Evolutionary conservation across 2,329 filamentous ascomycete genomes (phyloP).

Genomic region (Diaporthe sp.): DNA sequence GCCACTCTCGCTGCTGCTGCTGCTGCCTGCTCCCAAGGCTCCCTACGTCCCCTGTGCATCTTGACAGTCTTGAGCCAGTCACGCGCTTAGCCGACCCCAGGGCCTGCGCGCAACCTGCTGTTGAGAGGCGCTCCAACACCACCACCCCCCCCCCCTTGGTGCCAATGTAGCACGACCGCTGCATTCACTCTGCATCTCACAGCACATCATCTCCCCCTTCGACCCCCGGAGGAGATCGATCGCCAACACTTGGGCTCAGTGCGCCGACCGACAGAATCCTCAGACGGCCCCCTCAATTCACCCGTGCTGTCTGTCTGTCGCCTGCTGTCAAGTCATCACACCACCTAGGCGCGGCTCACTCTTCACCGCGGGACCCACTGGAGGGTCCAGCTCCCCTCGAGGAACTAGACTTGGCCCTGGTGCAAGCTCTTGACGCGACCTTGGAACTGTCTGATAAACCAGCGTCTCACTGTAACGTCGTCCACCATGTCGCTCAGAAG

Average conservation of each 20-base stretch:
- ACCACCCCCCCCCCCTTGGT: neutral
- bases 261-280: constrained; percentile 26
- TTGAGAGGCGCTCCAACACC: neutral
- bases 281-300: constrained; percentile 9
- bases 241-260: constrained; percentile 23
- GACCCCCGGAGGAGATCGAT: constrained; percentile 20
- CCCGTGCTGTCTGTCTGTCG: constrained; percentile 11
- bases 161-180: constrained; percentile 39
- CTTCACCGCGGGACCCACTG: neutral
- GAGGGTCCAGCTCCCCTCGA: neutral
- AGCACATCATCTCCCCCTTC: constrained; percentile 30
- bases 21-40: constrained; percentile 2
- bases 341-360: constrained; percentile 7
- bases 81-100: constrained; percentile 23
- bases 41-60: neutral
- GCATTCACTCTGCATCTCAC: constrained; percentile 31
- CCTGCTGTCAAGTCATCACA: constrained; percentile 15
- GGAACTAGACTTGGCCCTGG: neutral
- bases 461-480: constrained; percentile 32
- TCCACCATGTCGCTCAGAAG: constrained; percentile 43
- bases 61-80: constrained; percentile 31
- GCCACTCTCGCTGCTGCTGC: neutral
- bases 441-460: constrained; percentile 13
- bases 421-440: constrained; percentile 15
- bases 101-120: constrained; percentile 29